phyloP scores from a whole-genome alignment of 306 rosid genomes.

The Dalbergia oliveri region DNA sequence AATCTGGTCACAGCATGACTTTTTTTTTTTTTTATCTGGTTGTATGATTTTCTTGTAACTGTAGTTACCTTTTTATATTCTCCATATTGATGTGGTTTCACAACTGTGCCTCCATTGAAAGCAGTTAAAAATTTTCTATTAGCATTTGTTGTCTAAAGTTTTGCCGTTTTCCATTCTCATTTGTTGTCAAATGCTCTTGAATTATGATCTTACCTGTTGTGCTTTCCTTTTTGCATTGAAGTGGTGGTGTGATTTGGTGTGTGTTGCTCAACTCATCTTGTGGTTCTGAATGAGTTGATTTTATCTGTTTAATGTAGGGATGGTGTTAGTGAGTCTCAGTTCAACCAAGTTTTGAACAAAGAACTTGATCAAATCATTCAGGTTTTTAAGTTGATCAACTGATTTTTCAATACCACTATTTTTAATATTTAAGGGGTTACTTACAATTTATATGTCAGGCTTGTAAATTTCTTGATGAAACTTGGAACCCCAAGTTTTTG shows the following conservation, averaged over 20 bases:
- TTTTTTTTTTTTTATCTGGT: too few relatives aligned
- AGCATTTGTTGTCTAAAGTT: too few relatives aligned
- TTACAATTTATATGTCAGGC: slow-evolving; percentile 52
- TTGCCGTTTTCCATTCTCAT: too few relatives aligned
- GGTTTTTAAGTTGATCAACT: slow-evolving; percentile 50
- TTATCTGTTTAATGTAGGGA: slow-evolving; percentile 62
- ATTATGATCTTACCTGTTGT: too few relatives aligned
- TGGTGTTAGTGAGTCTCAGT: slow-evolving; percentile 94
- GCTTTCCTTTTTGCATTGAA: too few relatives aligned
- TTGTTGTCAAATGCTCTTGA: too few relatives aligned
- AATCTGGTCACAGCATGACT: background rate
- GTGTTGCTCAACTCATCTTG: background rate
- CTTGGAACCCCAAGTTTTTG: slow-evolving; percentile 82
- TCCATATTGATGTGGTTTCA: too few relatives aligned
- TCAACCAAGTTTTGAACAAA: slow-evolving; percentile 85
- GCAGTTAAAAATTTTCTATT: too few relatives aligned
- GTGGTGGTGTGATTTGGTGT: background rate
- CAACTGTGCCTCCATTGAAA: too few relatives aligned
- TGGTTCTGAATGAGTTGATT: background rate
- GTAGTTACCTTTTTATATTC: too few relatives aligned
- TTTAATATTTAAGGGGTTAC: background rate
- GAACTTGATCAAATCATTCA: slow-evolving; percentile 84
- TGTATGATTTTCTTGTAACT: too few relatives aligned
- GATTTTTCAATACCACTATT: background rate
- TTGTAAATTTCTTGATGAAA: slow-evolving; percentile 86